Evolutionary conservation across 2,329 filamentous ascomycete genomes (phyloP).

Genomic region (Fusarium longipes): DNA sequence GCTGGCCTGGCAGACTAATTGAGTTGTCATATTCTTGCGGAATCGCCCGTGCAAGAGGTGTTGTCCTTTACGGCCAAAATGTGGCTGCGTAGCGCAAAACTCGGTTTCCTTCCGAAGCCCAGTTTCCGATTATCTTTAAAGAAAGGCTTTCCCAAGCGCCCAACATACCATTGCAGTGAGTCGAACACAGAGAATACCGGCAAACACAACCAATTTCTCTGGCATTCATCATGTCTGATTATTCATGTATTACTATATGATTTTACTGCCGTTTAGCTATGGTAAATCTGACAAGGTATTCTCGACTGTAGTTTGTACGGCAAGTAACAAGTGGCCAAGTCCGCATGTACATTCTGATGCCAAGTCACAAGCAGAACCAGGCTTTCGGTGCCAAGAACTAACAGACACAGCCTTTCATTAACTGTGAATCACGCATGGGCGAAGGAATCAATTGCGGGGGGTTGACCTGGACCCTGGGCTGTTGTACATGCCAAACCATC

Average conservation of each 20-base stretch:
- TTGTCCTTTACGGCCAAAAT: neutral
- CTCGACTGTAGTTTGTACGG: slow-evolving; percentile 6
- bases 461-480: slow-evolving; percentile 25
- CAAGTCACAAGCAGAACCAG: slow-evolving; percentile 9
- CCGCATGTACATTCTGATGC: slow-evolving; percentile 19
- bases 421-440: slow-evolving; percentile 18
- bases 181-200: too few species aligned
- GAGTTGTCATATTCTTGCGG: neutral
- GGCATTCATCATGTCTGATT: neutral
- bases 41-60: too few species aligned
- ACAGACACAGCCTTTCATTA: slow-evolving; percentile 22
- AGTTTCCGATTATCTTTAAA: neutral
- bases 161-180: neutral
- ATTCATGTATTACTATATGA: neutral
- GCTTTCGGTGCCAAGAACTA: slow-evolving; percentile 20
- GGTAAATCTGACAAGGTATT: neutral
- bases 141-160: neutral
- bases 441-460: slow-evolving; percentile 38
- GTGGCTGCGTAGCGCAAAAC: slow-evolving; percentile 15
- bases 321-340: slow-evolving; percentile 24
- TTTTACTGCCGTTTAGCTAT: neutral
- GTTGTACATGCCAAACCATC: slow-evolving; percentile 12
- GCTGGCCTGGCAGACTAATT: neutral
- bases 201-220: neutral
- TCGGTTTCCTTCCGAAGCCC: slow-evolving; percentile 22